These are phyloP conservation scores for Gracilaria domingensis DNA, from an alignment of 23 red algal species.

Conservation along the genomic window DNA sequence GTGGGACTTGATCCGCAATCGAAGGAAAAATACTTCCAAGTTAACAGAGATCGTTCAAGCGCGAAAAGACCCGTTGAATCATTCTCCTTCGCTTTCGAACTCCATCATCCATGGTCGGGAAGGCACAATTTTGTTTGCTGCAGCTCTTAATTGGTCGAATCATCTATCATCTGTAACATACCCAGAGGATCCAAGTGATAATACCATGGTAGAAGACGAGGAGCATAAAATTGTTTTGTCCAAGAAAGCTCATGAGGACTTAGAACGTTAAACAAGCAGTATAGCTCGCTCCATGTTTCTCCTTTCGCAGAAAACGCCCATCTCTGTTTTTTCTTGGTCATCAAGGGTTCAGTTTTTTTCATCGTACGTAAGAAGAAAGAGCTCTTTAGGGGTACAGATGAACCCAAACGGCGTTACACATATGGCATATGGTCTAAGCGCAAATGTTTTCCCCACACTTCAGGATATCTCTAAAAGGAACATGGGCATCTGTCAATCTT, in stretches of 20 bases:
- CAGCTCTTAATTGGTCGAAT: slow-evolving; percentile 41
- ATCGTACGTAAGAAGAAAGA: not conserved
- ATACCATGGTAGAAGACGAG: not conserved
- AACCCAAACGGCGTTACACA: slow-evolving; percentile 1
- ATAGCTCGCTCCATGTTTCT: not conserved
- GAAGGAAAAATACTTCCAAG: not conserved
- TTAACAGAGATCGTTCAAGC: slow-evolving; percentile 19
- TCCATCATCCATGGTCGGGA: slow-evolving; percentile 22
- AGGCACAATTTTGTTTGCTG: slow-evolving; percentile 49
- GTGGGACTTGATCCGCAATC: not conserved
- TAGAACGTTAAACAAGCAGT: slow-evolving; percentile 2
- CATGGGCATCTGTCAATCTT: slow-evolving; percentile 19
- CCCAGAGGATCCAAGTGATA: not conserved
- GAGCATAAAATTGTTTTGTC: not conserved
- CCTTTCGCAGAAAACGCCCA: slow-evolving; percentile 36
- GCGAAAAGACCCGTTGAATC: not conserved
- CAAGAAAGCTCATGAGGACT: not conserved
- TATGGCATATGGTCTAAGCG: slow-evolving; percentile 23
- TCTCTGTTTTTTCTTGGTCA: slow-evolving; percentile 61
- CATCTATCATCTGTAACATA: slow-evolving; percentile 11
- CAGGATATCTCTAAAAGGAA: slow-evolving; percentile 4
- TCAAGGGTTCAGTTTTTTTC: slow-evolving; percentile 20
- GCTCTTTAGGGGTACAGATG: not conserved
- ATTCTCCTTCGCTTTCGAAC: slow-evolving; percentile 23
- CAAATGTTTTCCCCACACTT: slow-evolving; percentile 46